phyloP scores from a whole-genome alignment of 2,329 filamentous ascomycete species.

The Xylariaceae sp. region DNA sequence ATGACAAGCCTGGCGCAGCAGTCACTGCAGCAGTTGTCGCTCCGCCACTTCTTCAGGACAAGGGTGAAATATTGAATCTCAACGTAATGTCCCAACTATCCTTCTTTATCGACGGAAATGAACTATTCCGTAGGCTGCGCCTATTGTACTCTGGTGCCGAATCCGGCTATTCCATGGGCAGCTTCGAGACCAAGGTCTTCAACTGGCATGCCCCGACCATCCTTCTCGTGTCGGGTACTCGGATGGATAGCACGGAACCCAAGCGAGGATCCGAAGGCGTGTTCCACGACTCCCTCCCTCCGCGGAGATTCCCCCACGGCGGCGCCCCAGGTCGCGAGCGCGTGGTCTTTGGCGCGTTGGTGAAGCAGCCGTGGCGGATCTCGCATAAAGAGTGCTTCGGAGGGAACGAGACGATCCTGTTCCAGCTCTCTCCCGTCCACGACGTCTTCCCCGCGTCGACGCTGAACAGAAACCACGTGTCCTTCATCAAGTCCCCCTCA shows the following conservation, averaged over 20 bases:
- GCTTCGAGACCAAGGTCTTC: constrained; percentile 68
- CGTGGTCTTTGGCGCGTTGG: constrained; percentile 62
- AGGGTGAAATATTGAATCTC: constrained; percentile 59
- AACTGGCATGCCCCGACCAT: constrained; percentile 73
- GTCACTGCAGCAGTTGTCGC: constrained; percentile 6
- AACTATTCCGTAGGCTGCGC: constrained; percentile 60
- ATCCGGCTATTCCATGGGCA: constrained; percentile 71
- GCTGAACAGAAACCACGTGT: constrained; percentile 61
- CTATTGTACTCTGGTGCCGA: constrained; percentile 65
- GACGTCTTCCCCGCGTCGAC: constrained; percentile 63
- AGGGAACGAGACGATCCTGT: constrained; percentile 56
- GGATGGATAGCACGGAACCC: constrained; percentile 44
- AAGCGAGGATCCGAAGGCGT: constrained; percentile 46
- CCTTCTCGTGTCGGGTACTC: constrained; percentile 61
- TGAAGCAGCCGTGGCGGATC: constrained; percentile 63
- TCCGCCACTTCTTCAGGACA: constrained; percentile 44
- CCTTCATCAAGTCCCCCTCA: constrained; percentile 60
- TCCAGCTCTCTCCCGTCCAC: constrained; percentile 66
- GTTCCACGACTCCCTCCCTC: constrained; percentile 58
- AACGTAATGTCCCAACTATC: constrained; percentile 64
- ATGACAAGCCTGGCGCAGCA: constrained; percentile 20
- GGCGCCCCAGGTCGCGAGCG: constrained; percentile 38
- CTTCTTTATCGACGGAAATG: constrained; percentile 61
- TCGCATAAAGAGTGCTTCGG: constrained; percentile 65
- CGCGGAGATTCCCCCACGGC: constrained; percentile 53